These are phyloP conservation scores for Boletus sp. DNA, from an alignment of 1,284 basidiomycete species.

Conservation along the genomic window DNA sequence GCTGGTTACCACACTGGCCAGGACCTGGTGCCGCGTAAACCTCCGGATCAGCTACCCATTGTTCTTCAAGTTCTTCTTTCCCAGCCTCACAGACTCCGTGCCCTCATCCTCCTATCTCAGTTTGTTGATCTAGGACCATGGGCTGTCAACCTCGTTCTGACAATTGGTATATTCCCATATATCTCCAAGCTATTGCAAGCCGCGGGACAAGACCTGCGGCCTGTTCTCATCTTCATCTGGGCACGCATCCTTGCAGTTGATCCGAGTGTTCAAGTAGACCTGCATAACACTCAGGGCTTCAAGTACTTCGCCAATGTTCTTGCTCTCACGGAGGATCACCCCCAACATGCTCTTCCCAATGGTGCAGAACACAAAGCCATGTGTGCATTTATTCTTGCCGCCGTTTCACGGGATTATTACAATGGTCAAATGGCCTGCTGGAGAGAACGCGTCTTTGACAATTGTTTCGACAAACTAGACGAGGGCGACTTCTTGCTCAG, in stretches of 20 bases:
- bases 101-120: slow-evolving; percentile 93
- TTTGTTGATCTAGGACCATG: slow-evolving; percentile 98
- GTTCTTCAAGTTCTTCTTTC: slow-evolving; percentile 96
- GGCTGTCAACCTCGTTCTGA: slow-evolving; percentile 95
- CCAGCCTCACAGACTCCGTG: slow-evolving; percentile 92
- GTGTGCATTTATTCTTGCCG: slow-evolving; percentile 97
- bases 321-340: slow-evolving; percentile 56
- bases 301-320: slow-evolving; percentile 87
- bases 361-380: slow-evolving; percentile 96
- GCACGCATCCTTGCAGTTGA: slow-evolving; percentile 96
- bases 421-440: slow-evolving; percentile 86
- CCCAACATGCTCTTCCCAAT: slow-evolving; percentile 69
- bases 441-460: slow-evolving; percentile 83
- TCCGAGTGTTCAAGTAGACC: slow-evolving; percentile 85
- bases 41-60: slow-evolving; percentile 95
- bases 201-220: slow-evolving; percentile 90
- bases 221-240: slow-evolving; percentile 99
- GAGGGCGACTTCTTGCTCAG: slow-evolving; percentile 88
- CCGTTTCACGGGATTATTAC: slow-evolving; percentile 85
- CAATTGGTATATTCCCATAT: slow-evolving; percentile 99
- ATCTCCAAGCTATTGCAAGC: slow-evolving; percentile 95
- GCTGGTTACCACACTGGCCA: slow-evolving; percentile 32
- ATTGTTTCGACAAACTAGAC: slow-evolving; percentile 84
- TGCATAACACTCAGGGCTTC: slow-evolving; percentile 83
- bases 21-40: slow-evolving; percentile 78